Percentiles rank a stretch among this genome's conserved stretches.
These are phyloP conservation scores for Neurospora terricola DNA, from an alignment of 495 filamentous ascomycete genomes.

Conservation along the genomic window DNA sequence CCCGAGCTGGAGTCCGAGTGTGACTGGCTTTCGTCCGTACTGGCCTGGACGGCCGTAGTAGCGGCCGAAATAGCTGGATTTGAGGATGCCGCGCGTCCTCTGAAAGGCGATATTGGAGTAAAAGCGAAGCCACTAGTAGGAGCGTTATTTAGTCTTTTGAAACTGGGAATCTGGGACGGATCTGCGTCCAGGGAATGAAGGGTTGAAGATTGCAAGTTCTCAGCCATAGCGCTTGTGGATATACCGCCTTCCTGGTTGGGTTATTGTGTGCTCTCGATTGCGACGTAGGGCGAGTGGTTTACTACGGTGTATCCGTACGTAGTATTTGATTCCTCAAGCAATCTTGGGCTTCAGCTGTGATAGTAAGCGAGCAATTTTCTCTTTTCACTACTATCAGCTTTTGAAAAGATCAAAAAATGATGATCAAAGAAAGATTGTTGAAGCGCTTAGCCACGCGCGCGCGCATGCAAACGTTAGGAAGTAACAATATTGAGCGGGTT, in stretches of 20 bases:
- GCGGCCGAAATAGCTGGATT: neutral
- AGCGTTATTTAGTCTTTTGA: neutral
- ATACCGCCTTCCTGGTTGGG: neutral
- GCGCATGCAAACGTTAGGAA: neutral
- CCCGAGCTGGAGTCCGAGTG: neutral
- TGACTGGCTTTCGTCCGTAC: neutral
- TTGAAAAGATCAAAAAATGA: neutral
- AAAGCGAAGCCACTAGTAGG: neutral
- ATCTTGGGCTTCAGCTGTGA: neutral
- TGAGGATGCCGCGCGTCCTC: neutral
- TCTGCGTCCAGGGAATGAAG: neutral
- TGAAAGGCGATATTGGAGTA: neutral
- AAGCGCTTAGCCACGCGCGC: neutral
- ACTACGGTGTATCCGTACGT: neutral
- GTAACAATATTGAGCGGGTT: neutral
- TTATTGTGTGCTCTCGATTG: neutral
- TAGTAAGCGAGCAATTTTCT: neutral
- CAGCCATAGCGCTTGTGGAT: neutral
- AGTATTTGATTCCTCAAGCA: neutral
- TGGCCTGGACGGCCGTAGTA: neutral
- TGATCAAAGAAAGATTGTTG: neutral
- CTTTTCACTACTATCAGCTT: neutral
- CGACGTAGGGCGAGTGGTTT: neutral
- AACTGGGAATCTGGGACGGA: neutral
- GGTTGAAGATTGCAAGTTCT: neutral